Percentiles rank a stretch among this genome's conserved stretches.
These are phyloP conservation scores for Vicia villosa DNA, from an alignment of 306 rosid genomes.

Conservation along the genomic window DNA sequence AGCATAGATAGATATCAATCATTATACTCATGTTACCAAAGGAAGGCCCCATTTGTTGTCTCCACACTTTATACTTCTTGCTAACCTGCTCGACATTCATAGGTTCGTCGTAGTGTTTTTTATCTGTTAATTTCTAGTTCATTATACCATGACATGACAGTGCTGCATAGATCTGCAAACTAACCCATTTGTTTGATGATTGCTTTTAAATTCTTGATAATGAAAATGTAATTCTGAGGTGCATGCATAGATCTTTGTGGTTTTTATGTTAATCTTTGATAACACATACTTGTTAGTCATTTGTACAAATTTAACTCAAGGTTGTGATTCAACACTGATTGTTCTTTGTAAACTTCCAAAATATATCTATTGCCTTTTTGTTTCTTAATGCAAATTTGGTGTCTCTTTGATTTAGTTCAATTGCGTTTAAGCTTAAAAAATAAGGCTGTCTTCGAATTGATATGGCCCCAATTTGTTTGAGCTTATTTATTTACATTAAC, in stretches of 20 bases:
- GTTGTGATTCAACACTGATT: conserved; percentile 27
- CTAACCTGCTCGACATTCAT: conserved; percentile 44
- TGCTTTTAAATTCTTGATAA: conserved; percentile 47
- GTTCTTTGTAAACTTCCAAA: conserved; percentile 32
- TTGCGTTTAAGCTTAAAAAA: not conserved
- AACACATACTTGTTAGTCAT: conserved; percentile 17
- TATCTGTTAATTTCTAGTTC: conserved; percentile 36
- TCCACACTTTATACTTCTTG: conserved; percentile 24
- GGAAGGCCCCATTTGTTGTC: conserved; percentile 30
- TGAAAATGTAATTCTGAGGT: conserved; percentile 33
- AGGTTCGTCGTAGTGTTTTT: conserved; percentile 34
- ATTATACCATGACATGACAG: conserved; percentile 39
- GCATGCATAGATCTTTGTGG: conserved; percentile 8
- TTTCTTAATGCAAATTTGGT: not conserved
- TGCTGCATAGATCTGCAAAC: conserved; percentile 42
- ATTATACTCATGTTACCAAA: conserved; percentile 12
- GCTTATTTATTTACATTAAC: no score
- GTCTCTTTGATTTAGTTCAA: not conserved
- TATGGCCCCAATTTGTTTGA: no score
- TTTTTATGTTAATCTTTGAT: conserved; percentile 11
- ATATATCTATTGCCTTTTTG: not conserved
- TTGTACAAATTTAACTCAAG: conserved; percentile 30
- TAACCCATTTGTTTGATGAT: conserved; percentile 53
- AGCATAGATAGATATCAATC: conserved; percentile 29
- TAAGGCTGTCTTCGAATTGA: no score